Conservation (phyloP, 2,329 filamentous ascomycete genomes). For the Fusarium staphyleae region DNA sequence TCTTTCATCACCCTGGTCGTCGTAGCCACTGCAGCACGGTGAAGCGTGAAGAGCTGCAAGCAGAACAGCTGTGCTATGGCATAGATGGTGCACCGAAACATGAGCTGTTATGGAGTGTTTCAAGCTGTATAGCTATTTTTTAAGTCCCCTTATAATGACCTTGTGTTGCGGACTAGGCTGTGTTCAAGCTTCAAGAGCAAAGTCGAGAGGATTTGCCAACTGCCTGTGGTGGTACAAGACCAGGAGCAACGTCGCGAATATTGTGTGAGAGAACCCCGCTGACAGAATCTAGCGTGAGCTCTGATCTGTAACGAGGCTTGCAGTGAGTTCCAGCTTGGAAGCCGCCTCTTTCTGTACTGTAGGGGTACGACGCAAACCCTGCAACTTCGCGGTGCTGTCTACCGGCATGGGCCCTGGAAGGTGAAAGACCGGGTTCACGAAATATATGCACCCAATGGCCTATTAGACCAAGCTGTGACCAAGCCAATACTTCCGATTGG, state of each 20-base stretch:
- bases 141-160: background rate
- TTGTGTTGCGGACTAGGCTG: conserved; percentile 24
- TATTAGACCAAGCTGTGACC: conserved; percentile 31
- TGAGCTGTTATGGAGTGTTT: conserved; percentile 9
- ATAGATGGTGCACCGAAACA: conserved; percentile 2
- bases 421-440: conserved; percentile 14
- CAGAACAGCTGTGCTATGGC: background rate
- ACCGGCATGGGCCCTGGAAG: conserved; percentile 35
- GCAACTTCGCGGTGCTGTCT: conserved; percentile 29
- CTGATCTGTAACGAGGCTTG: conserved; percentile 4
- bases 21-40: background rate
- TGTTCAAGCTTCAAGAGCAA: conserved; percentile 18
- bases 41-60: background rate
- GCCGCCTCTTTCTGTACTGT: conserved; percentile 11
- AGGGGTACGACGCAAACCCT: conserved; percentile 15
- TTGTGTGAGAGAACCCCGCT: conserved; percentile 6
- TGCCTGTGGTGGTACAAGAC: background rate
- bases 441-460: conserved; percentile 20
- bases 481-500: conserved; percentile 45
- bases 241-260: background rate
- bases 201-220: conserved; percentile 6
- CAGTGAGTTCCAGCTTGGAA: conserved; percentile 11
- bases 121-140: conserved; percentile 13
- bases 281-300: conserved; percentile 3
- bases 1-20: background rate